These are phyloP conservation scores for Arabis hirsuta DNA, from an alignment of 345 rosid species.

Conservation along the genomic window DNA sequence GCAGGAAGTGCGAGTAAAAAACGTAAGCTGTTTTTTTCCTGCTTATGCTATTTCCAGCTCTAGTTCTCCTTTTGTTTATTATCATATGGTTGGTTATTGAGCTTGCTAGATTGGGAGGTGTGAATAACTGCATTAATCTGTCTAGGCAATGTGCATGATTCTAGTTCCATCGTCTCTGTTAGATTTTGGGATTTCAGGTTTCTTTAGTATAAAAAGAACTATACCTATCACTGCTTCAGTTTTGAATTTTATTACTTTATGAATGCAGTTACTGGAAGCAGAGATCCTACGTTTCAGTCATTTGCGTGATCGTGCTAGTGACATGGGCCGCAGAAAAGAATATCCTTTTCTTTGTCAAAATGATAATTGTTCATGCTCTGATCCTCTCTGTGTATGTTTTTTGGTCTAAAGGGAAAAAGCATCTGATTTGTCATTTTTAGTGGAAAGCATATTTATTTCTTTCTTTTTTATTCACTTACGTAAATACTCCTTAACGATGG, in stretches of 20 bases:
- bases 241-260: conserved; percentile 24
- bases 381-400: conserved; percentile 26
- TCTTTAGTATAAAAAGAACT: not conserved
- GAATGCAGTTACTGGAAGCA: conserved; percentile 81
- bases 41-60: not conserved
- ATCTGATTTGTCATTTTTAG: conserved; percentile 17
- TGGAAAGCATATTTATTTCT: conserved; percentile 3
- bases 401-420: conserved; percentile 21
- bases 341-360: conserved; percentile 68
- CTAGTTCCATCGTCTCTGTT: conserved; percentile 25
- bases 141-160: conserved; percentile 29
- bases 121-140: conserved; percentile 8
- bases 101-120: not conserved
- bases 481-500: conserved; percentile 63
- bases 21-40: conserved; percentile 58
- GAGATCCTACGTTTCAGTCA: conserved; percentile 87
- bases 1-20: conserved; percentile 92
- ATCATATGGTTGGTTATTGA: conserved; percentile 21
- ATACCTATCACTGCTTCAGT: conserved; percentile 1
- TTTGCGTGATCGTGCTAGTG: conserved; percentile 99
- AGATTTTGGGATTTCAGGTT: conserved; percentile 7
- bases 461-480: conserved; percentile 3
- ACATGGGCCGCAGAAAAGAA: conserved; percentile 89
- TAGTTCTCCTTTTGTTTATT: conserved; percentile 7
- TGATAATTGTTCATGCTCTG: conserved; percentile 15